Evolutionary conservation across 805 yeast species (phyloP).

Genomic region (Saccharomycopsis sp.): DNA sequence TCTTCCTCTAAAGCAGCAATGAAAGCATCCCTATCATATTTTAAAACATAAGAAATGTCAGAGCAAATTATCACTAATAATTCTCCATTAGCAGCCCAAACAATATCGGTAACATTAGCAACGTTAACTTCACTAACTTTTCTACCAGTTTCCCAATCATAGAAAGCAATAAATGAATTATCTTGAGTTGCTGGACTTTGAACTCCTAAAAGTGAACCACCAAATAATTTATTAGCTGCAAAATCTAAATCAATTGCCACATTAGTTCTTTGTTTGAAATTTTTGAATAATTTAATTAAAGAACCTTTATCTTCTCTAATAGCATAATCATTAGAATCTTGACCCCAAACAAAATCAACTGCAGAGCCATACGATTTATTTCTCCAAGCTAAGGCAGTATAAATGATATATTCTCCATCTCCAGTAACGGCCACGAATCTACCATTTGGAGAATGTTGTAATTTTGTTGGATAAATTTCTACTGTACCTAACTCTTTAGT

Average conservation of each 20-base stretch:
- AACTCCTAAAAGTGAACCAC: constrained; percentile 84
- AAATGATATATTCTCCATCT: constrained; percentile 93
- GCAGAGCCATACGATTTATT: constrained; percentile 89
- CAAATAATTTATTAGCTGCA: constrained; percentile 68
- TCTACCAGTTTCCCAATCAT: constrained; percentile 86
- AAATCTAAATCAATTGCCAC: constrained; percentile 57
- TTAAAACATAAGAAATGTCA: constrained; percentile 69
- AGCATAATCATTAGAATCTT: constrained; percentile 81
- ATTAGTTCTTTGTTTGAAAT: constrained; percentile 69
- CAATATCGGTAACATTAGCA: constrained; percentile 59
- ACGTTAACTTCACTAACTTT: constrained; percentile 86
- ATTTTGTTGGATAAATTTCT: constrained; percentile 82
- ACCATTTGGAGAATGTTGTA: constrained; percentile 93
- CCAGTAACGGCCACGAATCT: constrained; percentile 95
- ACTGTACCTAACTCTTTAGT: constrained; percentile 90
- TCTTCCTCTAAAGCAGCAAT: constrained; percentile 33
- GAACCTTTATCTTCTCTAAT: constrained; percentile 56
- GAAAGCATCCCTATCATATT: constrained; percentile 54
- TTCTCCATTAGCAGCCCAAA: constrained; percentile 94
- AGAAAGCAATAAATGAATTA: constrained; percentile 76
- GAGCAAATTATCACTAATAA: constrained; percentile 63
- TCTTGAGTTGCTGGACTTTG: constrained; percentile 33
- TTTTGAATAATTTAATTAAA: constrained; percentile 61
- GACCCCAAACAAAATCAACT: constrained; percentile 88
- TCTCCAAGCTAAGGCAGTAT: constrained; percentile 97